phyloP scores from a whole-genome alignment of 345 rosid species.

The Populus pruinosa region DNA sequence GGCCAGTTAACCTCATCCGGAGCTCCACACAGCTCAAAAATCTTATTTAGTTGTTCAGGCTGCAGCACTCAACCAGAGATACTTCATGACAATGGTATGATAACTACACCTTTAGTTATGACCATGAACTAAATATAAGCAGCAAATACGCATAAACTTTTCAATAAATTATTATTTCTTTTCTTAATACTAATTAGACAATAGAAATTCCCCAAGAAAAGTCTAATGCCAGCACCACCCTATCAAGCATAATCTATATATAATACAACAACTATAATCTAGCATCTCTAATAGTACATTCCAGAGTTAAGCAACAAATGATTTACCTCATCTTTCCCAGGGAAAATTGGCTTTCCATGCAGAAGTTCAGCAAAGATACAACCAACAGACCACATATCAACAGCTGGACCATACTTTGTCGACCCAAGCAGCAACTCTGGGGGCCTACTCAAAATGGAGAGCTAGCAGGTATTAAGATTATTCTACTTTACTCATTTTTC shows the following conservation, averaged over 20 bases:
- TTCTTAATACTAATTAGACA: too few species aligned
- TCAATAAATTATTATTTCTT: too few species aligned
- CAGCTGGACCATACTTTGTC: constrained; percentile 92
- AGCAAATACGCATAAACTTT: too few species aligned
- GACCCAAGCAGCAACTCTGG: constrained; percentile 96
- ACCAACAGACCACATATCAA: constrained; percentile 97
- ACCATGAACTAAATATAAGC: not conserved
- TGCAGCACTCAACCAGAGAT: not conserved
- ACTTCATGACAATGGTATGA: not conserved
- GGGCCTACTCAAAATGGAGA: constrained; percentile 50
- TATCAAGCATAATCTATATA: too few species aligned
- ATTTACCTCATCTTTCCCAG: constrained; percentile 85
- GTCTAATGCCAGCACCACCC: too few species aligned
- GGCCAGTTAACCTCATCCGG: constrained; percentile 78
- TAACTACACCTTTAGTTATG: not conserved
- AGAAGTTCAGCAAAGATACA: constrained; percentile 94
- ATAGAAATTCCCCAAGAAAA: too few species aligned
- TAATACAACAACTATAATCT: too few species aligned
- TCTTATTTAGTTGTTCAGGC: constrained; percentile 75
- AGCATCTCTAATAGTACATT: too few species aligned
- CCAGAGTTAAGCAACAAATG: too few species aligned
- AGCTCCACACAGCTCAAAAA: constrained; percentile 73
- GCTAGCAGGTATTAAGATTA: too few species aligned
- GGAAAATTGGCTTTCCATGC: constrained; percentile 85
- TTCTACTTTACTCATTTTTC: too few species aligned